Evolutionary conservation across 768 basidiomycete genomes (phyloP), one percentile per base, ranked within the genome.

Genomic region (Trametes gibbosa): DNA sequence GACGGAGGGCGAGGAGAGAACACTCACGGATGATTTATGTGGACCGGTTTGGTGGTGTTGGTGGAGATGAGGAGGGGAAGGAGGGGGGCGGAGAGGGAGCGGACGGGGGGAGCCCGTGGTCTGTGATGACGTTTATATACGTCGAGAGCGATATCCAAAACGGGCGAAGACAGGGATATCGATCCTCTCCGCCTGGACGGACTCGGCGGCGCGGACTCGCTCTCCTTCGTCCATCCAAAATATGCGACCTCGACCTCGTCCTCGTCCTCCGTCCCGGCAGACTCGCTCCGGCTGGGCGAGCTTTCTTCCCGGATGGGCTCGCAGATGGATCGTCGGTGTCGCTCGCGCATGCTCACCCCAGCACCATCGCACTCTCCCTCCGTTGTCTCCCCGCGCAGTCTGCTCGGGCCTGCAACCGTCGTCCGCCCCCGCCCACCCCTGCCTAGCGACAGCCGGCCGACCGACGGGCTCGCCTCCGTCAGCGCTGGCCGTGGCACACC

Each of bases 51-150:
- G 58, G 84, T 84, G 56, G 86, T 86, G 65, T 76, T 82, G 58
- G 85, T 85, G 56, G 84, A 86, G 71, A 87, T 81, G 46, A 77
- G 74, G 56, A 57, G 55, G 51, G 61, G 61, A 70, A 84, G 81
- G 66, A 74, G 81, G 64, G 83, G 84, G 29, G 82, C 76, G 56
- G 86, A 83, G 63, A 75, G 65, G 46, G 79, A 75, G 59, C 83
- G 79, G 46, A 73, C 62, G 65, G 71, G 75, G 53, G 76, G 71
- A 19, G 75, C 65, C 51, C 79, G 78, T 48, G 81, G 80, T 68
- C 76, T 80, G 77, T 86, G 85, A 76, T 85, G 85, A 75, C 86
- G 84, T 76, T 84, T 79, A 72, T 78, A 78, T 68, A 74, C 74
- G 63, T 80, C 77, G 48, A 68, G 63, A 60, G 64, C 56, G 45